Evolutionary conservation across 2,329 filamentous ascomycete genomes (phyloP).

Genomic region (Phaeosphaeria sp.): DNA sequence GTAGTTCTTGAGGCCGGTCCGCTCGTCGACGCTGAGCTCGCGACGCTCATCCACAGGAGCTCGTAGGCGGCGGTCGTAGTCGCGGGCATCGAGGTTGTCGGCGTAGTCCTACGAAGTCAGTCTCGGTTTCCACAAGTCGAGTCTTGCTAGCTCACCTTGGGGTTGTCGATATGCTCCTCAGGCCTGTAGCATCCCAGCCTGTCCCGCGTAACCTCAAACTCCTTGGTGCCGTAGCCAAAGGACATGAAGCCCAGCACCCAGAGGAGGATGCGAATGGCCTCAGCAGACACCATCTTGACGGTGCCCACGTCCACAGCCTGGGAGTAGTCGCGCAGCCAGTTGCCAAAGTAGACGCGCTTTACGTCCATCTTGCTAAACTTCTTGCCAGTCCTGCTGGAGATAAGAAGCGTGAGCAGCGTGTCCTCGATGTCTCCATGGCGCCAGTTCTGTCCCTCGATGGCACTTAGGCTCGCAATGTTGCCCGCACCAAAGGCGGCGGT

Average conservation of each 20-base stretch:
- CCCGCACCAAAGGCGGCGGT: constrained; percentile 84
- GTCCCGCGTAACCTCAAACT: constrained; percentile 84
- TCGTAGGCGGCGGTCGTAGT: constrained; percentile 82
- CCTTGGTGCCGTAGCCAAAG: constrained; percentile 81
- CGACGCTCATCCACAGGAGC: constrained; percentile 79
- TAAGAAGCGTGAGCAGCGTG: constrained; percentile 75
- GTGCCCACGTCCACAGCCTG: constrained; percentile 94
- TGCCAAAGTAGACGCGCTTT: constrained; percentile 92
- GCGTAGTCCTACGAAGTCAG: constrained; percentile 69
- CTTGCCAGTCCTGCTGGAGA: constrained; percentile 71
- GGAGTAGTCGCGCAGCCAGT: constrained; percentile 93
- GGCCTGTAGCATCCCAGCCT: constrained; percentile 78
- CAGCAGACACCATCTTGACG: constrained; percentile 86
- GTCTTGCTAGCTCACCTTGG: constrained; percentile 54
- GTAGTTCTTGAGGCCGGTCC: constrained; percentile 80
- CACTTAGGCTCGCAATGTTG: constrained; percentile 82
- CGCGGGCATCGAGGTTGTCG: constrained; percentile 83
- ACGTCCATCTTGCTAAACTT: constrained; percentile 90
- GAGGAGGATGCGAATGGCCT: constrained; percentile 87
- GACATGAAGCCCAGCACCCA: constrained; percentile 90
- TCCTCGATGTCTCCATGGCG: constrained; percentile 82
- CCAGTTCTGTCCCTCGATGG: constrained; percentile 83
- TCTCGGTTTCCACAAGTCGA: background rate
- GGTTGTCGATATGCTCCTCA: constrained; percentile 78
- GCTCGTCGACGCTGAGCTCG: constrained; percentile 79